Percentiles rank a stretch among this genome's conserved stretches.
Conservation (phyloP, 768 basidiomycete genomes). For the Artomyces pyxidatus region DNA sequence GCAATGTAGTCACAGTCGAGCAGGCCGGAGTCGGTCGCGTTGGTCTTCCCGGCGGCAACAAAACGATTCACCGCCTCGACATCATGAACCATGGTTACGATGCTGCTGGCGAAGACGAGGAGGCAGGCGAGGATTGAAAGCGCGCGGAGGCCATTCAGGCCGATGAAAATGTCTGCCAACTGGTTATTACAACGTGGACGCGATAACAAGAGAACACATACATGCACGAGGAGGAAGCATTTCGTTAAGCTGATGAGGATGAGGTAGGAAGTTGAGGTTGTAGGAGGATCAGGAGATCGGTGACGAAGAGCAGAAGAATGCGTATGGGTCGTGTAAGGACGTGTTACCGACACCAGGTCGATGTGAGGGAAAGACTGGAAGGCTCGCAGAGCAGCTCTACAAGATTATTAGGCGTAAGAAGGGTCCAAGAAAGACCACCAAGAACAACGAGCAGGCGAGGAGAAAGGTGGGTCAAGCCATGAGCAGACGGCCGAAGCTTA, state of each 20-base stretch:
- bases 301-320: neutral
- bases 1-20: slow-evolving; percentile 16
- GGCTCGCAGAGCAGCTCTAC: neutral
- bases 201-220: slow-evolving; percentile 2
- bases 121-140: slow-evolving; percentile 13
- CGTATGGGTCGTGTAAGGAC: neutral
- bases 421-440: too few relatives aligned
- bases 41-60: slow-evolving; percentile 8
- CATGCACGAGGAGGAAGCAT: slow-evolving; percentile 17
- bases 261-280: neutral
- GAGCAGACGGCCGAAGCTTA: too few relatives aligned
- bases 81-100: slow-evolving; percentile 15
- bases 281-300: neutral
- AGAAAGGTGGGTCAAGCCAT: too few relatives aligned
- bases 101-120: slow-evolving; percentile 14
- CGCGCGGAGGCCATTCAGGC: slow-evolving; percentile 11
- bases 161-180: slow-evolving; percentile 12
- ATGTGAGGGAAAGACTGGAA: neutral
- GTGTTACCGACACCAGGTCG: slow-evolving; percentile 2
- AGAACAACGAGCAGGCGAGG: too few relatives aligned
- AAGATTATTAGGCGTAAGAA: too few relatives aligned
- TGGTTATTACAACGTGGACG: neutral
- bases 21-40: slow-evolving; percentile 6
- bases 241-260: too few relatives aligned
- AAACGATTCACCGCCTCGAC: slow-evolving; percentile 14